phyloP scores from a whole-genome alignment of 768 basidiomycete species.

The Crepidotus variabilis region DNA sequence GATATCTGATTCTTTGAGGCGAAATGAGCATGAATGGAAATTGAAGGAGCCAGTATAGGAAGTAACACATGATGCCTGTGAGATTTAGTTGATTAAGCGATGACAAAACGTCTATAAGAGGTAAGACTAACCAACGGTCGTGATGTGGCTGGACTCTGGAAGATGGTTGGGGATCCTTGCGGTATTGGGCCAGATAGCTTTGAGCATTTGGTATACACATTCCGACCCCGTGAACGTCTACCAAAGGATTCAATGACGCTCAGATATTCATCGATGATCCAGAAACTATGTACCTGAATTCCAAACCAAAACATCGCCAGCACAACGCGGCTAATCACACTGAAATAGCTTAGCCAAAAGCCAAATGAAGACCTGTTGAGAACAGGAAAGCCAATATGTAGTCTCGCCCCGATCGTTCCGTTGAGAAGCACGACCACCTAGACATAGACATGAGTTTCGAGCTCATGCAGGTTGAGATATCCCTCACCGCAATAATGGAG shows the following conservation, averaged over 20 bases:
- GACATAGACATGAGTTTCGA: background rate
- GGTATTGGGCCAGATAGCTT: slow-evolving; percentile 79
- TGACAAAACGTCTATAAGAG: background rate
- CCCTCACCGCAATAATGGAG: slow-evolving; percentile 55
- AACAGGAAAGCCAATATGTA: slow-evolving; percentile 73
- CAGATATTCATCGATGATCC: background rate
- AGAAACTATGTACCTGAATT: slow-evolving; percentile 46
- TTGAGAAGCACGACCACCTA: slow-evolving; percentile 65
- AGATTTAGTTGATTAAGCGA: background rate
- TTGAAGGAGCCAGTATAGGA: slow-evolving; percentile 76
- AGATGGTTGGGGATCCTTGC: slow-evolving; percentile 63
- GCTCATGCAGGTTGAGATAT: background rate
- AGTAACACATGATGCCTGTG: slow-evolving; percentile 73
- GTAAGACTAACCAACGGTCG: slow-evolving; percentile 43
- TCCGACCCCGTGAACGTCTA: slow-evolving; percentile 64
- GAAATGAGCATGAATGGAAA: slow-evolving; percentile 74
- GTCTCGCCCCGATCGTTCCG: slow-evolving; percentile 72
- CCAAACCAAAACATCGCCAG: slow-evolving; percentile 84
- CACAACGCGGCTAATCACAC: slow-evolving; percentile 70
- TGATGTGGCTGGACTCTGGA: slow-evolving; percentile 54
- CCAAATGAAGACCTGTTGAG: slow-evolving; percentile 86
- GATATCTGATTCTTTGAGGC: slow-evolving; percentile 71
- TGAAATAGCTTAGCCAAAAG: slow-evolving; percentile 88
- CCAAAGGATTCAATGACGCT: background rate
- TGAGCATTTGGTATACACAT: slow-evolving; percentile 77